These are phyloP conservation scores for Forsythia suspensa DNA, from an alignment of 257 asterid genomes.

Conservation along the genomic window DNA sequence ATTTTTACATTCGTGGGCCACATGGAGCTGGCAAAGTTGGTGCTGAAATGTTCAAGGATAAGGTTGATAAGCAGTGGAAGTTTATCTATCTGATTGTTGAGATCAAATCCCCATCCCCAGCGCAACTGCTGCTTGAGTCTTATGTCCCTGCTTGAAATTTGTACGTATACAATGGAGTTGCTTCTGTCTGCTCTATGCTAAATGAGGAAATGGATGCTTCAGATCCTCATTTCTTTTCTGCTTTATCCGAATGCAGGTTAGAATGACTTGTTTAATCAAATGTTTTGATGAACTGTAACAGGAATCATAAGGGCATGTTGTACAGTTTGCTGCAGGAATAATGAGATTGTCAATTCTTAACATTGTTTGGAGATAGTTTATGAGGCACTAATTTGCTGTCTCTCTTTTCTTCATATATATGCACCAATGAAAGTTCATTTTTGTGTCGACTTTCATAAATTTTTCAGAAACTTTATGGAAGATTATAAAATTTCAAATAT, in stretches of 20 bases:
- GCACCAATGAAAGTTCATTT: not conserved
- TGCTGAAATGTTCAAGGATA: slow-evolving; percentile 91
- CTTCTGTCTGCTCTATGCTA: not conserved
- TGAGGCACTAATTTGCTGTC: not conserved
- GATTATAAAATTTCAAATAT: not conserved
- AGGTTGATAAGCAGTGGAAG: slow-evolving; percentile 86
- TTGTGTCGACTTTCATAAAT: no score
- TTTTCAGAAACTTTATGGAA: no score
- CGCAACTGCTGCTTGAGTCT: slow-evolving; percentile 91
- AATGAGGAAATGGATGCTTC: not conserved
- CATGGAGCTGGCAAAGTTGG: slow-evolving; percentile 85
- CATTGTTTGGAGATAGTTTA: not conserved
- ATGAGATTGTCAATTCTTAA: not conserved
- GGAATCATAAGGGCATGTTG: not conserved
- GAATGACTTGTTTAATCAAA: not conserved
- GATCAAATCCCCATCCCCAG: slow-evolving; percentile 65
- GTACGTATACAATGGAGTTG: not conserved
- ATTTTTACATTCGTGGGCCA: slow-evolving; percentile 88
- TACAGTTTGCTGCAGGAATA: not conserved
- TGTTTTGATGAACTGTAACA: not conserved
- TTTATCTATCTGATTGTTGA: slow-evolving; percentile 80
- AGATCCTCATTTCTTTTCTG: not conserved
- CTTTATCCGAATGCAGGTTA: not conserved
- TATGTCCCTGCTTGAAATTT: slow-evolving; percentile 73
- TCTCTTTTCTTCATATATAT: not conserved